Evolutionary conservation across 1,139 yeast species (phyloP), one percentile per base, ranked within the genome.

Genomic region (Geotrichum restrictum): DNA sequence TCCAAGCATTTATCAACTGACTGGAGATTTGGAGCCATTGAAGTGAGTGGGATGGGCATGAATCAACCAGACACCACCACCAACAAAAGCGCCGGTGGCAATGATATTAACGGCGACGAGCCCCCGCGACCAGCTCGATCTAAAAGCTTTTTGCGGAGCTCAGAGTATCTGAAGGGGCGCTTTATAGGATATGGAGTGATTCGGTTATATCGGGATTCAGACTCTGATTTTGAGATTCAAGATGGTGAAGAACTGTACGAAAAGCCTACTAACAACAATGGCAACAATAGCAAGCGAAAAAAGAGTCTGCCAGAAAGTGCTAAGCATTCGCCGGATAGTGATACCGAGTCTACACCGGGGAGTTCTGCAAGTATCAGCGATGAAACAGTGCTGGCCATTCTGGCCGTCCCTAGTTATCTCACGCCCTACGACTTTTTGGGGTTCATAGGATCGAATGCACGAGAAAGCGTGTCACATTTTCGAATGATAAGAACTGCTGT

Each of bases 401-500:
- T 89, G 29, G 93, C 96, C 0, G 83, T 89, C 0, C 98, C 98
- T 0, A 82, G 88, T 3, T 91, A 89, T 65, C 83, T 89, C 66
- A 83, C 95, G 0, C 88, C 94, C 0, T 85, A 88, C 14, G 97
- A 89, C 64, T 67, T 91, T 24, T 66, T 89, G 18, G 95, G 93
- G 5, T 89, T 82, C 64, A 79, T 91, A 13, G 95, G 94, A 11
- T 82, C 82, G 36, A 69, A 74, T 0, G 75, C 77, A 37, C 70
- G 80, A 60, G 74, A 75, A n/a, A 69, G 72, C 42, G 78, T 88
- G 4, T 78, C 91, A 0, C 94, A 88, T 69, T 76, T 88, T 49
- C 74, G 97, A 47, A 76, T 91, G 55, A 69, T 91, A 32, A 77
- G 83, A 62, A 80, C 88, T 49, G 81, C 80, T 22, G 78, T 76